Base-by-base conservation (phyloP, 768 basidiomycete species). In the Calocybe gangraenosa region DNA sequence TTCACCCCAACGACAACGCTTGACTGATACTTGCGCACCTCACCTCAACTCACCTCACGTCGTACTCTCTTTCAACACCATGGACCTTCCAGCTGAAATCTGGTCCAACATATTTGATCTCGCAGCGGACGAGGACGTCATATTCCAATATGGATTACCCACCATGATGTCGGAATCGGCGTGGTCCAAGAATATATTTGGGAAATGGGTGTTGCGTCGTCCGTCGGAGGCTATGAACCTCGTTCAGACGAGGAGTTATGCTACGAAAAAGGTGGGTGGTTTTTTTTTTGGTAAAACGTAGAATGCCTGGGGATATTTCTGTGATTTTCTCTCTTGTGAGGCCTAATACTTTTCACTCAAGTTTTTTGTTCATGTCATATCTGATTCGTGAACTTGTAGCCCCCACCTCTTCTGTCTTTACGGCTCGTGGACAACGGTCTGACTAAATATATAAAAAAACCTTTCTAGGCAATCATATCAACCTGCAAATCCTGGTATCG, bases 71-170 rank as follows among this genome's bases (percentile, higher is more conserved):
- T 7, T 6, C 34, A 35, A 18, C 33, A 15, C 11, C 3, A 53
- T 53, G 51, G 67, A 73, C 36, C 70, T 89, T 2, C 87, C 87
- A 2, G 74, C 76, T 7, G 87, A 90, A 66, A 67, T 90, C 2
- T 82, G 80, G 78, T 71, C 74, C 1, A 68, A 78, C 37, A 84
- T 89, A 6, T 88, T 89, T 55, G 75, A 82, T 55, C 68, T 84
- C 19, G 83, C 85, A 1, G 75, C 81, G 4, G 81, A 84, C 41
- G 84, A 87, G 54, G 81, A 84, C 51, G 66, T 76, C n/a, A 71
- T 87, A 25, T 79, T 84, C 50, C 75, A 78, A 52, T 72, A 74
- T 40, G 74, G 73, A 0, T 60, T 86, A 7, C 84, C 82, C 6
- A 82, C 78, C 0, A 66, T 70, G 40, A 74, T 86, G 73, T 74